Evolutionary conservation across 495 filamentous ascomycete genomes (phyloP).

Genomic region (Viridothelium virens): DNA sequence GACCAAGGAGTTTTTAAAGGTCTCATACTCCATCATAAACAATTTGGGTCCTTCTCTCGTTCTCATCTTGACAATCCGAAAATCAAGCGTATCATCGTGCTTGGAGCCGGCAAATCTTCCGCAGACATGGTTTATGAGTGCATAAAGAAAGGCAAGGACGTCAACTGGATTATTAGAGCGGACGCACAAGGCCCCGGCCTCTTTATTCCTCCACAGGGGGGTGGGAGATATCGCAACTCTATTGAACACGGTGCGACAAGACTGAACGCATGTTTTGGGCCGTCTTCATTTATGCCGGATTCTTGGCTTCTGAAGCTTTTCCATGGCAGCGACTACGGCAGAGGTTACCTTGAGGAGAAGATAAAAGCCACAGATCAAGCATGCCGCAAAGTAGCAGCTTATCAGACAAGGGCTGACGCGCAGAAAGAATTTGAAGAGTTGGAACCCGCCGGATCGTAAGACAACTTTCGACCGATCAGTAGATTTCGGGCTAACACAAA

Average conservation of each 20-base stretch:
- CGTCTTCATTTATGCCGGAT: conserved; percentile 23
- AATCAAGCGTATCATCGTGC: conserved; percentile 29
- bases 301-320: conserved; percentile 33
- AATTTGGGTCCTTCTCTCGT: conserved; percentile 29
- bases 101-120: conserved; percentile 41
- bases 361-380: conserved; percentile 19
- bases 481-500: not conserved
- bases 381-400: conserved; percentile 22
- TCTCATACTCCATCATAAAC: conserved; percentile 38
- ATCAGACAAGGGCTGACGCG: conserved; percentile 21
- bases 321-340: conserved; percentile 24
- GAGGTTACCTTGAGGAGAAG: conserved; percentile 24
- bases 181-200: conserved; percentile 34
- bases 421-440: conserved; percentile 32
- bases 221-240: conserved; percentile 32
- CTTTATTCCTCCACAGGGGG: conserved; percentile 25
- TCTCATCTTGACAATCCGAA: conserved; percentile 26
- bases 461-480: not conserved
- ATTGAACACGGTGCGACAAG: conserved; percentile 20
- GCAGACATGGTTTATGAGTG: conserved; percentile 39
- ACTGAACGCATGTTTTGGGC: conserved; percentile 15
- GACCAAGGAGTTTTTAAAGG: conserved; percentile 24
- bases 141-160: conserved; percentile 34
- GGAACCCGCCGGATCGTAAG: conserved; percentile 23
- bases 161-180: conserved; percentile 40